Percentiles rank a stretch among this genome's conserved stretches.
Conservation (phyloP, 2,329 filamentous ascomycete genomes). For the Pseudopithomyces chartarum region DNA sequence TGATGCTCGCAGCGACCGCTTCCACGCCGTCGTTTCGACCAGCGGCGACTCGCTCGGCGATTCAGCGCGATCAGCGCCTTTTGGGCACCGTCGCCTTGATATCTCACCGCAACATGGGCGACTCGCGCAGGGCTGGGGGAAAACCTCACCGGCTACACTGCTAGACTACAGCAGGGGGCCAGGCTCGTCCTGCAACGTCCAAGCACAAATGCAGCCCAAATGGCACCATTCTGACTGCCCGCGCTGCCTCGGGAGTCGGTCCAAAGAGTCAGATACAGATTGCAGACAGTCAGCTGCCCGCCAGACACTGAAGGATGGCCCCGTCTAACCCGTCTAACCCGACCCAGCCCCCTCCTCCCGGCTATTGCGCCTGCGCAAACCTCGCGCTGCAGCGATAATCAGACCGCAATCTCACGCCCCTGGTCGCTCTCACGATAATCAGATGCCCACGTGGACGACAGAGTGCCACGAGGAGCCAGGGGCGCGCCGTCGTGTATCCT, state of each 20-base stretch:
- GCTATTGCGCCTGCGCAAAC: too few species aligned
- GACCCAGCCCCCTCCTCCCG: not conserved
- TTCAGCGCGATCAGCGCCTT: slow-evolving; percentile 2
- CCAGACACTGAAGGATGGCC: not conserved
- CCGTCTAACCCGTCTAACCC: not conserved
- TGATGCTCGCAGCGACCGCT: slow-evolving; percentile 17
- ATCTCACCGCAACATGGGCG: too few species aligned
- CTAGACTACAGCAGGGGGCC: not conserved
- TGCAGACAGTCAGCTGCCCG: not conserved
- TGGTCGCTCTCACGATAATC: slow-evolving; percentile 4
- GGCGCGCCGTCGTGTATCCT: not conserved
- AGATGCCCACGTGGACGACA: slow-evolving; percentile 9
- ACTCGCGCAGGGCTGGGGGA: not conserved
- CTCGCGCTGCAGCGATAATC: too few species aligned
- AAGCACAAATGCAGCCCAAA: slow-evolving; percentile 1
- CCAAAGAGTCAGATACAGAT: not conserved
- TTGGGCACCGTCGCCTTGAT: not conserved
- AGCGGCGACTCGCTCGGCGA: slow-evolving; percentile 17
- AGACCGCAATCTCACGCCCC: not conserved
- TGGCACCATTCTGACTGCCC: not conserved
- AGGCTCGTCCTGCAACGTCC: not conserved
- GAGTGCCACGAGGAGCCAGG: slow-evolving; percentile 8
- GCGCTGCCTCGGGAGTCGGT: not conserved
- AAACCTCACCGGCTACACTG: too few species aligned
- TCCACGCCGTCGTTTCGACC: slow-evolving; percentile 12